A percentile compares a stretch with the other conserved stretches of the same genome.
These are phyloP conservation scores for Tetrahymena malaccensis DNA, from an alignment of 73 alveolate genomes.

Conservation along the genomic window DNA sequence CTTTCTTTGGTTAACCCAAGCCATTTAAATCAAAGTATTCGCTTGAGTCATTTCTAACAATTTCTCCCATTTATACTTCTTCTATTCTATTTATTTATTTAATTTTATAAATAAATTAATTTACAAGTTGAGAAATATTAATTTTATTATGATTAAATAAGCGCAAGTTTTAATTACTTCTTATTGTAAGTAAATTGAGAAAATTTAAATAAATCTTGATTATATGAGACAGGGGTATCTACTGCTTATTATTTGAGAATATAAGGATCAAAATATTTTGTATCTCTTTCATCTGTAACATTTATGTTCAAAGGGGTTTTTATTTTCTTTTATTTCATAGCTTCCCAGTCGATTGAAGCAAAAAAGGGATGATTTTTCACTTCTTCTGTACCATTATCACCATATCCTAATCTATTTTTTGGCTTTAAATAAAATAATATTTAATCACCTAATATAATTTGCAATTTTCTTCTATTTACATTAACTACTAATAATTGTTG, in stretches of 20 bases:
- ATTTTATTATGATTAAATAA: neutral
- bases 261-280: neutral
- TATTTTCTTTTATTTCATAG: neutral
- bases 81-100: neutral
- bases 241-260: neutral
- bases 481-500: constrained; percentile 3
- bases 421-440: neutral
- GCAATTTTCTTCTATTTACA: neutral
- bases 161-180: neutral
- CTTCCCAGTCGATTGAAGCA: neutral
- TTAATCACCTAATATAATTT: neutral
- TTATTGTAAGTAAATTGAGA: neutral
- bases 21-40: neutral
- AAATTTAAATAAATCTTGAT: neutral
- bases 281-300: neutral
- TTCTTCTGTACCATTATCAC: neutral
- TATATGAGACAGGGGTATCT: neutral
- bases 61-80: neutral
- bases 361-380: neutral
- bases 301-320: neutral
- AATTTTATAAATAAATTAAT: neutral
- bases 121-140: neutral
- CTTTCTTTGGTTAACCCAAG: neutral
- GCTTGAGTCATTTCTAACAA: neutral
- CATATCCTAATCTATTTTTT: neutral